Base-by-base conservation (phyloP, 331 rosid species). In the Prunus yedoensis region DNA sequence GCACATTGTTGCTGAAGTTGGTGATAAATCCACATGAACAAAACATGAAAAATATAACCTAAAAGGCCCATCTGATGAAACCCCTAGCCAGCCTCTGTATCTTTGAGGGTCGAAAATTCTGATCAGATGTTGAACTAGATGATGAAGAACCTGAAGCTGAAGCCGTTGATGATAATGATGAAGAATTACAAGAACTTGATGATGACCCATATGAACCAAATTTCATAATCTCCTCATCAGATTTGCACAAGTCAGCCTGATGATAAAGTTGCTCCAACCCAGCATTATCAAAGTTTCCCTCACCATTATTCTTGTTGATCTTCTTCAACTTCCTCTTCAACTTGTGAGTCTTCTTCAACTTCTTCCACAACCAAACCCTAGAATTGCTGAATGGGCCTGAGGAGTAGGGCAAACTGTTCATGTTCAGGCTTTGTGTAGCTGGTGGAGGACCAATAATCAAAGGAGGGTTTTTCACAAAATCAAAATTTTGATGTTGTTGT, bases 291-390 rank as follows among this genome's bases (percentile, higher is more conserved):
- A 8, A 32, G 13, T 30, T 13, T 13, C 2, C 10, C 14, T 72
- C 67, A 23, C 6, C 3, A 9, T 21, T 43, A 8, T 6, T 14
- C 47, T 43, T 47, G 18, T 47, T 11, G n/a, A 14, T n/a, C 70
- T 45, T 27, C 45, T 64, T 64, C 47, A 16, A 9, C 18, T 51
- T 28, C 56, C 38, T 67, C 64, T 35, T 74, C 12, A 11, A 43
- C 52, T 49, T 68, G 25, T 41, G 21, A 15, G 21, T 63, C 72
- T 38, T 73, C 73, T 57, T 73, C 30, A 71, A 27, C 38, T 68
- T 82, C 64, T 57, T 83, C 85, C 81, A 85, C 10, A 78, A 59
- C 54, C 53, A 46, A 46, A 62, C 45, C 57, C 59, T 71, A 2
- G 50, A 1, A 17, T 4, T 23, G 10, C 23, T 23, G 17, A 9